Percentiles rank a stretch among this genome's conserved stretches.
These are phyloP conservation scores for Rickenella mellea DNA, from an alignment of 768 basidiomycete genomes.

Conservation along the genomic window DNA sequence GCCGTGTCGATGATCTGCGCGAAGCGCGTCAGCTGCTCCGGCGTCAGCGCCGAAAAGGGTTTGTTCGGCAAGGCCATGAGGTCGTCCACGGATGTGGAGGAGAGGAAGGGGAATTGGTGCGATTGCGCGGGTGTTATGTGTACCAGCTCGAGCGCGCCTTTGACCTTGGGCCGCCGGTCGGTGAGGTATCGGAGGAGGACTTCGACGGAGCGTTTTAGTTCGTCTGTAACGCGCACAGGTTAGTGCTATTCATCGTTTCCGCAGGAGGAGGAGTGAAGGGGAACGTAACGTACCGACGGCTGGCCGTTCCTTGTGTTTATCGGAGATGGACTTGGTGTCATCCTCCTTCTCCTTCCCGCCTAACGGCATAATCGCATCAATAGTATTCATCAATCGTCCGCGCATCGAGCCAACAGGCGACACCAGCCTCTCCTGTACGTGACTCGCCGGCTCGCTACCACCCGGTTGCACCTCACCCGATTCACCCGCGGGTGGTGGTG, in stretches of 20 bases:
- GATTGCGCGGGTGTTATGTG: slow-evolving; percentile 62
- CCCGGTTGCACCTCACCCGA: too few relatives aligned
- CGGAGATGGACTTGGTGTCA: neutral
- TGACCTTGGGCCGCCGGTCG: slow-evolving; percentile 82
- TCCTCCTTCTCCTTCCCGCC: too few relatives aligned
- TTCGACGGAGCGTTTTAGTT: slow-evolving; percentile 68
- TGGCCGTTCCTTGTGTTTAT: neutral
- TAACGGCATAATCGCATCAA: too few relatives aligned
- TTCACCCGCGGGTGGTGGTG: too few relatives aligned
- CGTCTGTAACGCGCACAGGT: too few relatives aligned
- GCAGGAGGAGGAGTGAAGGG: neutral
- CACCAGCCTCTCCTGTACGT: too few relatives aligned
- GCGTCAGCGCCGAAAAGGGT: slow-evolving; percentile 60
- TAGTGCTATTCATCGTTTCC: too few relatives aligned
- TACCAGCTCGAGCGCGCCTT: slow-evolving; percentile 62
- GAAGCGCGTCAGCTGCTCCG: slow-evolving; percentile 78
- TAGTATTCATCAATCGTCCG: too few relatives aligned
- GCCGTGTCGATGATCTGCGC: slow-evolving; percentile 95
- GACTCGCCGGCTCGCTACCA: too few relatives aligned
- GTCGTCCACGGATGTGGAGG: slow-evolving; percentile 62
- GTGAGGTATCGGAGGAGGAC: slow-evolving; percentile 81
- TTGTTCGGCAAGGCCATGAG: slow-evolving; percentile 72
- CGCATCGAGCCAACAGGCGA: too few relatives aligned
- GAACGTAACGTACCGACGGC: neutral
- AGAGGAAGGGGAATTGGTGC: slow-evolving; percentile 58